Evolutionary conservation across 257 asterid genomes (phyloP).

Genomic region (Cynanchum wilfordii): DNA sequence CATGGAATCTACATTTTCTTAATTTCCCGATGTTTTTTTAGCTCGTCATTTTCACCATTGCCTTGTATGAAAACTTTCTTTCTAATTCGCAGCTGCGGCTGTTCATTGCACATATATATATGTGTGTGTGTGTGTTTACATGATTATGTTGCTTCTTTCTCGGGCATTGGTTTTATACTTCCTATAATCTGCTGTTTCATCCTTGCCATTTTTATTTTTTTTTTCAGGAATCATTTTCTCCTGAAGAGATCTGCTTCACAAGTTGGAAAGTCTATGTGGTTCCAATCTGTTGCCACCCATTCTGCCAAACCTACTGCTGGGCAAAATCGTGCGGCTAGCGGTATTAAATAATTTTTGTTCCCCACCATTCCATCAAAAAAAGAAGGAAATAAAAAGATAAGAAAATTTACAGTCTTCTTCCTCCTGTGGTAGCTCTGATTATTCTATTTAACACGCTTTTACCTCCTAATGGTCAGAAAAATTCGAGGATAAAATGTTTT

Average conservation of each 20-base stretch:
- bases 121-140: not conserved
- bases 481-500: constrained; percentile 40
- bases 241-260: constrained; percentile 9
- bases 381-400: too few relatives aligned
- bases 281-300: constrained; percentile 19
- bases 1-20: not conserved
- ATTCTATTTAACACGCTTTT: not conserved
- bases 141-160: not conserved
- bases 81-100: not conserved
- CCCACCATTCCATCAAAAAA: too few relatives aligned
- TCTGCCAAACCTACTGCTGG: constrained; percentile 31
- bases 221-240: constrained; percentile 12
- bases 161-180: not conserved
- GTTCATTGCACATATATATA: not conserved
- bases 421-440: not conserved
- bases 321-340: constrained; percentile 29
- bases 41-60: not conserved
- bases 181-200: not conserved
- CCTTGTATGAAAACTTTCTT: not conserved
- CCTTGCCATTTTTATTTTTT: not conserved
- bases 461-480: constrained; percentile 17
- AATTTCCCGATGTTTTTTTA: not conserved
- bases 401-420: not conserved
- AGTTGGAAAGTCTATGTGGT: constrained; percentile 14
- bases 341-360: constrained; percentile 20